Base-by-base conservation (phyloP, 2,329 filamentous ascomycete species). In the Acarospora socialis region DNA sequence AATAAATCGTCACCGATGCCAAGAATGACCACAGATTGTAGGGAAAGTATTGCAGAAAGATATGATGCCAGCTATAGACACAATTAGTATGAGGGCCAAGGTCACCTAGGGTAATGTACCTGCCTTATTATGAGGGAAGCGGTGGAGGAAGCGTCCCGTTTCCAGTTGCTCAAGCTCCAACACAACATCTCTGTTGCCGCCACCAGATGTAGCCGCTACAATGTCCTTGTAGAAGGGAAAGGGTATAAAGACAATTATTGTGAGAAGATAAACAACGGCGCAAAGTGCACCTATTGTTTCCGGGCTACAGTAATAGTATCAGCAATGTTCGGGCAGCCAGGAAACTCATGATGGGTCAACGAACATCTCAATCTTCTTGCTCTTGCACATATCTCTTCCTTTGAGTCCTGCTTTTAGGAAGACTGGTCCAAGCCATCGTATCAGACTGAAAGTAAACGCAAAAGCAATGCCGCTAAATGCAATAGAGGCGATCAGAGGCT, bases 161-260 rank as follows among this genome's bases (percentile, higher is more conserved):
- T 92, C 77, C 38, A 86, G 73, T 41, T 81, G 66, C 42, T 78
- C 70, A 26, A 73, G 61, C 50, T 81, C 72, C 46, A 83, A 57
- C 8, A 92, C 79, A 4, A 90, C 74, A 59, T 94, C 87, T 42
- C 81, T 68, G 56, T 94, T 94, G 29, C 86, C 86, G 41, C 84
- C 86, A 41, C 86, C 90, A 43, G 83, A 92, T 13, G 90, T 95
- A 22, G 86, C 84, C 10, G 83, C 81, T 16, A 94, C 86, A 43
- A 98, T 92, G 53, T 95, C 87, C 59, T 94, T 92, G 65, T 94
- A 95, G 56, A 98, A 95, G 1, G 86, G 81, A 56, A 94, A 93
- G 0, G 90, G 90, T 36, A 95, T 84, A 54, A 98, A 98, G 40
- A 83, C 62, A 44, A 95, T 92, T 43, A 95, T 68, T 30, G 76